A percentile compares a stretch with the other conserved stretches of the same genome.
phyloP scores from a whole-genome alignment of 495 filamentous ascomycete genomes.

The Massariosphaeria phaeospora region DNA sequence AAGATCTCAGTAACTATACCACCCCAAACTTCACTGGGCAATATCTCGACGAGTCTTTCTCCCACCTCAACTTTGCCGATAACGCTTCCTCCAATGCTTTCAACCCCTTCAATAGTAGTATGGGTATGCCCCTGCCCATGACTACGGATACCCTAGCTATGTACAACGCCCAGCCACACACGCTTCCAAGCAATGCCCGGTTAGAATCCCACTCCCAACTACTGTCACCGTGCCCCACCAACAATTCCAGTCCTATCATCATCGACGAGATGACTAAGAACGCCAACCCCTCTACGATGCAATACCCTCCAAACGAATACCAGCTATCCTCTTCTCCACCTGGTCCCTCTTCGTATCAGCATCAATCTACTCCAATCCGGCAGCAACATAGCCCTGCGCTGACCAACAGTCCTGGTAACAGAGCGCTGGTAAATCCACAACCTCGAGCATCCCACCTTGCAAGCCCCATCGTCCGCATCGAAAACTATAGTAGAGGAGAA shows the following conservation, averaged over 20 bases:
- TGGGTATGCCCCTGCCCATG: constrained; percentile 17
- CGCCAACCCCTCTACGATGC: neutral
- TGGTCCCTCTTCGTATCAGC: neutral
- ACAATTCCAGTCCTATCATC: constrained; percentile 30
- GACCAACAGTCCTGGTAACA: constrained; percentile 25
- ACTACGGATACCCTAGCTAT: constrained; percentile 11
- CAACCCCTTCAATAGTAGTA: neutral
- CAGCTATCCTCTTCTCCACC: constrained; percentile 21
- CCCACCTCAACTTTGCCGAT: constrained; percentile 15
- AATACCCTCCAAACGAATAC: constrained; percentile 10
- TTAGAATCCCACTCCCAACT: constrained; percentile 19
- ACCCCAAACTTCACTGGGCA: constrained; percentile 20
- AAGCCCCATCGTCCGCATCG: constrained; percentile 33
- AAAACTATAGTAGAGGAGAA: constrained; percentile 21
- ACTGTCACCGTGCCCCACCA: constrained; percentile 32
- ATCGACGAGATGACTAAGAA: constrained; percentile 14
- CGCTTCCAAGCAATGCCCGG: constrained; percentile 7
- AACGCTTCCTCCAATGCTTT: neutral
- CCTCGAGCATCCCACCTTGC: constrained; percentile 26
- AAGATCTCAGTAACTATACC: constrained; percentile 21
- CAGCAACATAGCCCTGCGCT: constrained; percentile 33
- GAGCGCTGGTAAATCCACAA: constrained; percentile 21
- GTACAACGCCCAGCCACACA: constrained; percentile 12
- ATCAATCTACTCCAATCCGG: constrained; percentile 19
- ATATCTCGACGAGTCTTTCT: constrained; percentile 14